A percentile compares a stretch with the other conserved stretches of the same genome.
phyloP scores from a whole-genome alignment of 2,329 filamentous ascomycete species.

The Zalaria sp. region DNA sequence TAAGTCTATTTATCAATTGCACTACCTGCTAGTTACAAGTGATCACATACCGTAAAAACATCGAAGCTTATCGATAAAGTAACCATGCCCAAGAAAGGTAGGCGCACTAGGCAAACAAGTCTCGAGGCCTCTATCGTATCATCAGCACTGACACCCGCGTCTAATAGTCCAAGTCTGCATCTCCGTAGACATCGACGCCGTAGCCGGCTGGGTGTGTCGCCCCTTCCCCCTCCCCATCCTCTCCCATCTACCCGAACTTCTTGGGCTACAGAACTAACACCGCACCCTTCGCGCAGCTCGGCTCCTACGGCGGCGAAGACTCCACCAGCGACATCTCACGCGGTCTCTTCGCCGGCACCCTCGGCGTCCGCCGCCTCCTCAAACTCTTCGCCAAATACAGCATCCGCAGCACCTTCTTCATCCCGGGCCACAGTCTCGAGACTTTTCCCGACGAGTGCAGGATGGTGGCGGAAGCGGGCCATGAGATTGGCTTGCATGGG shows the following conservation, averaged over 20 bases:
- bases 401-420: conserved; percentile 56
- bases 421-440: conserved; percentile 49
- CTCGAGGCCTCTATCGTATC: too few species aligned
- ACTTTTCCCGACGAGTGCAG: conserved; percentile 53
- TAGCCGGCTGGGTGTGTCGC: conserved; percentile 47
- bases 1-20: too few species aligned
- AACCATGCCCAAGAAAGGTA: too few species aligned
- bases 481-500: conserved; percentile 56
- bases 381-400: conserved; percentile 59
- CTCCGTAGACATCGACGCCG: conserved; percentile 51
- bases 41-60: too few species aligned
- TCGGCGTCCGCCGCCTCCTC: conserved; percentile 50
- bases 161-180: neutral
- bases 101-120: too few species aligned
- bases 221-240: neutral
- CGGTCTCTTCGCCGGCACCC: conserved; percentile 52
- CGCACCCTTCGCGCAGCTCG: conserved; percentile 33
- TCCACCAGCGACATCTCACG: conserved; percentile 58
- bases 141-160: too few species aligned
- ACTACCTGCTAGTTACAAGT: too few species aligned
- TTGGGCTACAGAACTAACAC: neutral
- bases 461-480: conserved; percentile 46
- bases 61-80: too few species aligned
- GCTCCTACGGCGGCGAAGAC: conserved; percentile 61
- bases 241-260: neutral